Evolutionary conservation across 257 asterid genomes (phyloP).

Genomic region (Cruciata laevipes): DNA sequence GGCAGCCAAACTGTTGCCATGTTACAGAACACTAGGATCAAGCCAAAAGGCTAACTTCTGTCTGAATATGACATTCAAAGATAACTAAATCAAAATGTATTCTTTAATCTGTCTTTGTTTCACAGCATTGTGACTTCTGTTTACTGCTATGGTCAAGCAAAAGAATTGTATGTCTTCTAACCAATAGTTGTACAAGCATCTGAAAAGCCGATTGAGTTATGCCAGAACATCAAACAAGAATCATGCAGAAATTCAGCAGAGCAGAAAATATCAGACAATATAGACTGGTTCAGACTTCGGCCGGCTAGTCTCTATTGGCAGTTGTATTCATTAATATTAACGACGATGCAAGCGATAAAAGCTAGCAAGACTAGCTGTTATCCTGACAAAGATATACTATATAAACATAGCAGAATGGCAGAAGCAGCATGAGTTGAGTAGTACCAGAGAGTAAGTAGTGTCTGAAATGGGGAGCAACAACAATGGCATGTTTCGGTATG

Average conservation of each 20-base stretch:
- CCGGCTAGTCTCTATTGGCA: conserved; percentile 33
- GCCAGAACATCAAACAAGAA: neutral
- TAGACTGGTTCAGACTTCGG: conserved; percentile 23
- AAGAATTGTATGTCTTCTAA: neutral
- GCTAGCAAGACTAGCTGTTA: neutral
- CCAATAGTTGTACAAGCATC: neutral
- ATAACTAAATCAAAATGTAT: no score
- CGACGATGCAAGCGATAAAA: conserved; percentile 17
- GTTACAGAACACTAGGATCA: conserved; percentile 8
- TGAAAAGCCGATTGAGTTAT: neutral
- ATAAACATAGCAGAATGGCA: neutral
- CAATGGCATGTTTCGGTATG: conserved; percentile 66
- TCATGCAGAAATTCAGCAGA: neutral
- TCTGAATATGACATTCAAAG: neutral
- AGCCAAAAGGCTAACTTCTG: conserved; percentile 1
- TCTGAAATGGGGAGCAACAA: conserved; percentile 22
- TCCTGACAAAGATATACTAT: neutral
- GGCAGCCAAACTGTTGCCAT: neutral
- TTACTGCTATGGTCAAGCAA: neutral
- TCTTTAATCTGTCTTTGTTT: neutral
- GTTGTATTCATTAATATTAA: conserved; percentile 14
- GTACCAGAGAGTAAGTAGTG: conserved; percentile 4
- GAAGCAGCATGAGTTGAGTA: neutral
- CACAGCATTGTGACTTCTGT: conserved; percentile 2
- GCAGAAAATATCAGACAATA: neutral